Percentiles rank a stretch among this genome's conserved stretches.
These are phyloP conservation scores for Syncephalastrum racemosum DNA, from an alignment of 371 early-diverging fungal species.

Conservation along the genomic window DNA sequence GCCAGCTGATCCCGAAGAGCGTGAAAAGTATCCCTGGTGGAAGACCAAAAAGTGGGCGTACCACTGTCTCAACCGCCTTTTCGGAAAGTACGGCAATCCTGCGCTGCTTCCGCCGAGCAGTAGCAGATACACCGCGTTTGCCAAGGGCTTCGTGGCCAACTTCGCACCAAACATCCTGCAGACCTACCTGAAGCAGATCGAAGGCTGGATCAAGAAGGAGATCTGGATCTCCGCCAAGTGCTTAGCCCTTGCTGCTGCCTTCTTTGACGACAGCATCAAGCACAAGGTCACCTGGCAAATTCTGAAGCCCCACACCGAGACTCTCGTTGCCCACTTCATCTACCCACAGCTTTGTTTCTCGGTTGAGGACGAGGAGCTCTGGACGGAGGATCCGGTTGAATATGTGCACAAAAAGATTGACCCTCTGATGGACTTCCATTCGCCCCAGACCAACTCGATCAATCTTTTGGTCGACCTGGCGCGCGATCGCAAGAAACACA, in stretches of 20 bases:
- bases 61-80: slow-evolving; percentile 78
- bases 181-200: slow-evolving; percentile 77
- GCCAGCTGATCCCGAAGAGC: slow-evolving; percentile 64
- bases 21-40: slow-evolving; percentile 82
- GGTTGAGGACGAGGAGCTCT: slow-evolving; percentile 79
- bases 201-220: slow-evolving; percentile 64
- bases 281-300: slow-evolving; percentile 86
- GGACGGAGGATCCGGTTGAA: slow-evolving; percentile 90
- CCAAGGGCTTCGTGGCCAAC: slow-evolving; percentile 73
- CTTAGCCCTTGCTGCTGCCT: slow-evolving; percentile 51
- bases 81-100: slow-evolving; percentile 78
- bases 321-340: slow-evolving; percentile 77
- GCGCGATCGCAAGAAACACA: slow-evolving; percentile 71
- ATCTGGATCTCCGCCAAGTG: slow-evolving; percentile 63
- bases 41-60: slow-evolving; percentile 95
- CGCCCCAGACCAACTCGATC: slow-evolving; percentile 66
- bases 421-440: slow-evolving; percentile 76
- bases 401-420: slow-evolving; percentile 86
- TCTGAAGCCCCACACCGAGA: slow-evolving; percentile 78
- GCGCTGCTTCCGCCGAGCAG: slow-evolving; percentile 55
- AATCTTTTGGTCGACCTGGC: slow-evolving; percentile 74
- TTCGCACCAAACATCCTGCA: slow-evolving; percentile 86
- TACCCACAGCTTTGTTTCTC: slow-evolving; percentile 89
- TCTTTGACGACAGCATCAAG: slow-evolving; percentile 69
- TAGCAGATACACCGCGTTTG: slow-evolving; percentile 68